Conservation (phyloP, 2,329 filamentous ascomycete genomes). For the Dactylellina haptotyla region DNA sequence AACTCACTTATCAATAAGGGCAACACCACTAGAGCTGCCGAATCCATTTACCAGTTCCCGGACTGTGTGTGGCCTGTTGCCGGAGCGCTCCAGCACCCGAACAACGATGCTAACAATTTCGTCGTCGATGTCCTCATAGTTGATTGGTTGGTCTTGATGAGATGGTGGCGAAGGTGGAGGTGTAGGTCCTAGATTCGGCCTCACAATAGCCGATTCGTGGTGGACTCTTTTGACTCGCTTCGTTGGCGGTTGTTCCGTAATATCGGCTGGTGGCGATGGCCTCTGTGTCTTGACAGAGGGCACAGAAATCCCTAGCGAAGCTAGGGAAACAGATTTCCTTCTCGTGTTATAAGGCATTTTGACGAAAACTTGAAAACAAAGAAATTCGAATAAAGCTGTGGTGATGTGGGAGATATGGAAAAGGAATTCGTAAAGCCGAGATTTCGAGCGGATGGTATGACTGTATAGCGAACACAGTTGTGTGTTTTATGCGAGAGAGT, state of each 20-base stretch:
- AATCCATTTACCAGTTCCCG: constrained; percentile 78
- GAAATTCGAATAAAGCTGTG: constrained; percentile 39
- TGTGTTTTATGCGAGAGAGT: constrained; percentile 13
- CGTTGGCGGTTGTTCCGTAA: constrained; percentile 68
- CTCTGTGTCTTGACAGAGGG: constrained; percentile 69
- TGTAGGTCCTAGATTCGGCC: constrained; percentile 69
- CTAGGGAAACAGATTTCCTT: constrained; percentile 92
- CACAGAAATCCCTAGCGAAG: constrained; percentile 90
- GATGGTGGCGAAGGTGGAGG: constrained; percentile 78
- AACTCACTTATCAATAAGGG: constrained; percentile 85
- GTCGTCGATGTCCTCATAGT: constrained; percentile 87
- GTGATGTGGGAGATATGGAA: constrained; percentile 29
- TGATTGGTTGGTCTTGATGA: constrained; percentile 65
- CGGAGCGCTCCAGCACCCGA: constrained; percentile 84
- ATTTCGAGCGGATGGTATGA: constrained; percentile 37
- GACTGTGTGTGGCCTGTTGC: constrained; percentile 90
- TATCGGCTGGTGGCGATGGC: constrained; percentile 73
- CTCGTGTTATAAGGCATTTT: constrained; percentile 95
- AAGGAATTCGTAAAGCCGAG: constrained; percentile 1
- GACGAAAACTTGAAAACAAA: constrained; percentile 39
- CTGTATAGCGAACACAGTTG: constrained; percentile 31
- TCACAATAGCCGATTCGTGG: constrained; percentile 59
- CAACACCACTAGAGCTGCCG: constrained; percentile 45
- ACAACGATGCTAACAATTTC: constrained; percentile 94
- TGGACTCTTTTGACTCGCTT: constrained; percentile 65